Evolutionary conservation across 2,329 filamentous ascomycete genomes (phyloP).

Genomic region (Trichoderma afroharzianum): DNA sequence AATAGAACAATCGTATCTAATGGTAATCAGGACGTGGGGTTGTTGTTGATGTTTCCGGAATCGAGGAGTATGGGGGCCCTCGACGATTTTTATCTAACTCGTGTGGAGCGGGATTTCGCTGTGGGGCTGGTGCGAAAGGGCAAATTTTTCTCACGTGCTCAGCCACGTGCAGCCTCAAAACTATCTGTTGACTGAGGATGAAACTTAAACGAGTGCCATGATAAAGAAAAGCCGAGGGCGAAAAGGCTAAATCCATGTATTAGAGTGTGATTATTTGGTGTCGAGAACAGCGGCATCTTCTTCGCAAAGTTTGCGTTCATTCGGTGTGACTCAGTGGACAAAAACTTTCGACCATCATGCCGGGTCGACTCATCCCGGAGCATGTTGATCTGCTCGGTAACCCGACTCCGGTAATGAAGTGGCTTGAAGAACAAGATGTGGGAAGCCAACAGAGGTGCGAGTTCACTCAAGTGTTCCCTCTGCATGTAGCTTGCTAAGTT

Average conservation of each 20-base stretch:
- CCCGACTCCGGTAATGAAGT: conserved; percentile 37
- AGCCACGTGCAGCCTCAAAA: conserved; percentile 27
- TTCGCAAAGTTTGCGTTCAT: background rate
- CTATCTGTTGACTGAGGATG: background rate
- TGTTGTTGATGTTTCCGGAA: conserved; percentile 21
- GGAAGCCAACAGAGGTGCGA: conserved; percentile 37
- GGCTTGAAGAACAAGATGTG: conserved; percentile 40
- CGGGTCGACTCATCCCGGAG: conserved; percentile 24
- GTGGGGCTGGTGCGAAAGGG: conserved; percentile 31
- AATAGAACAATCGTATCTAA: conserved; percentile 67
- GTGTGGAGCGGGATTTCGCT: conserved; percentile 23
- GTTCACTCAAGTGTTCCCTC: conserved; percentile 10
- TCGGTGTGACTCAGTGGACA: conserved; percentile 18
- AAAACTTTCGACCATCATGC: conserved; percentile 18
- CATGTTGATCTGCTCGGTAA: conserved; percentile 34
- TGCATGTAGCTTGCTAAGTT: conserved; percentile 13
- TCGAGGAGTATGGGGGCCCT: conserved; percentile 14
- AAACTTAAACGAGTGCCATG: background rate
- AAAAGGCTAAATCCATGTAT: background rate
- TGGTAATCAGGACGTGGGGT: conserved; percentile 55
- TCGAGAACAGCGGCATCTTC: background rate
- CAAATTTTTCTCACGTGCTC: conserved; percentile 35
- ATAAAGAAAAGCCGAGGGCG: background rate
- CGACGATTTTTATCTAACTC: conserved; percentile 25
- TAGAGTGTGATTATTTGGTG: background rate